Base-by-base conservation (phyloP, 768 basidiomycete species). In the Lactarius quietus region DNA sequence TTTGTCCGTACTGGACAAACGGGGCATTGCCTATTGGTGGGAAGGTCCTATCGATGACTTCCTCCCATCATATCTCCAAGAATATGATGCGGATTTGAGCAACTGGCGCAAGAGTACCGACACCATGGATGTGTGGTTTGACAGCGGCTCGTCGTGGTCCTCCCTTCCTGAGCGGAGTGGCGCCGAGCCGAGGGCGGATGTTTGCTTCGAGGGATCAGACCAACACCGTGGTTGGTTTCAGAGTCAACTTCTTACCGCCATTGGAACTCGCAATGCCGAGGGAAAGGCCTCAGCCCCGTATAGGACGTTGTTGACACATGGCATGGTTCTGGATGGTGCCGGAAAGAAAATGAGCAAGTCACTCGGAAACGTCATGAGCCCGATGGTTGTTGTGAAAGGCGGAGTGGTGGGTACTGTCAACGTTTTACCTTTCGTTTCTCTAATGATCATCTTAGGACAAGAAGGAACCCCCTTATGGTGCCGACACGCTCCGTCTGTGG, bases 141-240 rank as follows among this genome's bases (percentile, higher is more conserved):
- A 99, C 76, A 95, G 93, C 70, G 96, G 96, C 5, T 87, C 91
- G 3, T 92, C 95, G 4, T 99, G 96, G 96, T 87, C 92, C 2
- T 83, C 92, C 80, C 77, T 96, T 20, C 68, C 71, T 7, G 77
- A 77, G 41, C 77, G 79, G 57, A 79, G 75, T 23, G 75, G 78
- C 20, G 77, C 73, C 28, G 70, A 69, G 55, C 59, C 68, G 9
- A 62, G 80, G 51, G 92, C 95, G 1, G 95, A 98, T 71, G 81
- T 98, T 33, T 96, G 93, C 73, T 78, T 99, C 33, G 96, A 99
- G 72, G 97, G 97, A 17, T 90, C 92, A 1, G 96, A 99, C 76
- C 96, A 98, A 75, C 96, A 99, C 75, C 88, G 96, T 8, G 96
- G 96, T 10, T 99, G 96, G 96, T 99, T 99, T 80, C 97, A 99